Percentiles rank a stretch among this genome's conserved stretches.
These are phyloP conservation scores for Mycena kentingensis DNA, from an alignment of 768 basidiomycete genomes.

Conservation along the genomic window DNA sequence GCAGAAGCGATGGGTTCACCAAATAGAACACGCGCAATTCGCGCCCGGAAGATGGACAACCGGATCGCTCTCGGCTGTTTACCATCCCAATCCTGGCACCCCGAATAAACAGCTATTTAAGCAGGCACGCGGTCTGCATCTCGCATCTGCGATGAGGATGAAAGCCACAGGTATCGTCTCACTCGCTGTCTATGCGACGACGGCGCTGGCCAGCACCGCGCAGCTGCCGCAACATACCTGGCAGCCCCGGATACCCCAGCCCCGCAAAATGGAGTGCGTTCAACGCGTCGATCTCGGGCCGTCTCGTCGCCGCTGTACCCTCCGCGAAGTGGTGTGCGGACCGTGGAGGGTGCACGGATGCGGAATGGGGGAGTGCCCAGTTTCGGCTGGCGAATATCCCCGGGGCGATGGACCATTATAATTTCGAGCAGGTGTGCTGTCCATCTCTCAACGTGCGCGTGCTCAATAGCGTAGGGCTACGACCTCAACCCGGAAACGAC, in stretches of 20 bases:
- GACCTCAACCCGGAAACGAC: slow-evolving; percentile 28
- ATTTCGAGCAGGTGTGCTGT: slow-evolving; percentile 2
- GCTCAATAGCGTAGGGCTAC: slow-evolving; percentile 25
- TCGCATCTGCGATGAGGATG: no score
- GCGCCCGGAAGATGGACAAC: no score
- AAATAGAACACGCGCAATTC: no score
- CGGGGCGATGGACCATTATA: slow-evolving; percentile 9
- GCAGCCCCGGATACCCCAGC: slow-evolving; percentile 24
- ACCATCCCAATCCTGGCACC: no score
- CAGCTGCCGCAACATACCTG: slow-evolving; percentile 29
- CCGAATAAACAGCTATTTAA: no score
- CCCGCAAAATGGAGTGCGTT: slow-evolving; percentile 22
- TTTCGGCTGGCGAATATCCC: slow-evolving; percentile 10
- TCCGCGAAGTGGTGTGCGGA: slow-evolving; percentile 24
- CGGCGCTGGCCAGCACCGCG: no score
- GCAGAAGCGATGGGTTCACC: no score
- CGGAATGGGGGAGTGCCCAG: slow-evolving; percentile 10
- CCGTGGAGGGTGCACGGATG: slow-evolving; percentile 11
- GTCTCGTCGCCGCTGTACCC: slow-evolving; percentile 26
- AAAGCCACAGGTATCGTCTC: no score
- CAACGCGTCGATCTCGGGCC: slow-evolving; percentile 26
- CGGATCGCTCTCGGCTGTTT: no score
- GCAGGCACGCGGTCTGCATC: no score
- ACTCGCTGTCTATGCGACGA: no score
- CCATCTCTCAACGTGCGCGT: background rate